Evolutionary conservation across 1,139 yeast species (phyloP), one percentile per base, ranked within the genome.

Genomic region (Zygosaccharomyces sapae): DNA sequence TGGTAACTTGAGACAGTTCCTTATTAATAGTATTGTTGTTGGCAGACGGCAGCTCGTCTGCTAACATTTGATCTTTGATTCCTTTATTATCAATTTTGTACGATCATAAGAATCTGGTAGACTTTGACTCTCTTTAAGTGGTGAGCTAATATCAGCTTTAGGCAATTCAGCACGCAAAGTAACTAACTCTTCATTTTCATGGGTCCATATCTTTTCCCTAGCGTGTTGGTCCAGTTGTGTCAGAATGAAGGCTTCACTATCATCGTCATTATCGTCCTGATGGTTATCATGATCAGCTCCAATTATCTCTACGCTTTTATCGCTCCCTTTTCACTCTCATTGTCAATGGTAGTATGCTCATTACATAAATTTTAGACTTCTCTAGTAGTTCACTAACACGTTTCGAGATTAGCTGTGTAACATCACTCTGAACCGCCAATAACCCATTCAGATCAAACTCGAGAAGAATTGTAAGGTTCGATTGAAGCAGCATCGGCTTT

Each of bases 221-320:
- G 43, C 40, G 13, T 18, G 35, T 25, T 45, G 47, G 18, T 57
- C 58, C 31, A 52, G 45, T 31, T 61, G 63, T 1, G 65, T 59
- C 33, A 58, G 27, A 5, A 59, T 51, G 13, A 54, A 54, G 6
- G 58, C 64, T 36, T 61, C 57, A 9, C 52, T 47, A 43, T 57
- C 59, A 10, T 52, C 52, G 12, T 45, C 41, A 1, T 40, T 45
- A 35, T 34, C 37, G 22, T 22, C 44, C 12, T 34, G 19, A 4
- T 34, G 19, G 4, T 4, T 35, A 10, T 7, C 18, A 5, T 10
- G 8, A 3, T 24, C 4, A 27, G 12, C 20, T 13, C 29, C 37
- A n/a, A 5, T 2, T 2, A 24, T 31, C 9, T 20, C 34, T 4
- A 18, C 8, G 29, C 36, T 36, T 12, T 43, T 41, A 24, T 36